phyloP scores from a whole-genome alignment of 1,284 basidiomycete genomes.

The Irpex sp. region DNA sequence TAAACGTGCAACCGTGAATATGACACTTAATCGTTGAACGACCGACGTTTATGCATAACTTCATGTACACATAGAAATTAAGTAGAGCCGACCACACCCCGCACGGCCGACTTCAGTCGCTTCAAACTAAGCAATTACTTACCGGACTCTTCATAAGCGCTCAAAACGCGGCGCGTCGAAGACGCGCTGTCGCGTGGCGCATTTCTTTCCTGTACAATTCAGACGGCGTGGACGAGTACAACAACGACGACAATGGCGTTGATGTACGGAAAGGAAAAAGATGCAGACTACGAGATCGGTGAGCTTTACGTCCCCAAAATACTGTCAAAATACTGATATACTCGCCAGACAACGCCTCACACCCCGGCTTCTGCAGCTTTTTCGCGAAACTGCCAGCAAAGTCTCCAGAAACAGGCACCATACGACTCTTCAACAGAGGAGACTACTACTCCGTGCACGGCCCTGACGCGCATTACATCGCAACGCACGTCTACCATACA shows the following conservation, averaged over 20 bases:
- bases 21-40: too few relatives aligned
- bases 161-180: too few relatives aligned
- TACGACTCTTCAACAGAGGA: conserved; percentile 83
- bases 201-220: too few relatives aligned
- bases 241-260: conserved; percentile 36
- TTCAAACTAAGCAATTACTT: not conserved
- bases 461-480: conserved; percentile 84
- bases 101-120: not conserved
- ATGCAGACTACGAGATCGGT: conserved; percentile 39
- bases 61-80: too few relatives aligned
- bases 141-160: not conserved
- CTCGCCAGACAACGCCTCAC: conserved; percentile 37
- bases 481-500: conserved; percentile 82
- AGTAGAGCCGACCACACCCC: too few relatives aligned
- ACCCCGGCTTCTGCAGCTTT: conserved; percentile 77
- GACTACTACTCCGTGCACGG: conserved; percentile 92
- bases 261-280: conserved; percentile 74
- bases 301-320: not conserved
- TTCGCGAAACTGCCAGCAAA: conserved; percentile 65
- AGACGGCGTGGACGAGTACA: too few relatives aligned
- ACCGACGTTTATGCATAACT: too few relatives aligned
- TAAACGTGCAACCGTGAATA: too few relatives aligned
- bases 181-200: too few relatives aligned
- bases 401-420: conserved; percentile 64
- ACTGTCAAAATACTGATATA: conserved; percentile 28